Evolutionary conservation across 768 basidiomycete genomes (phyloP).

Genomic region (Termitomyces sp.): DNA sequence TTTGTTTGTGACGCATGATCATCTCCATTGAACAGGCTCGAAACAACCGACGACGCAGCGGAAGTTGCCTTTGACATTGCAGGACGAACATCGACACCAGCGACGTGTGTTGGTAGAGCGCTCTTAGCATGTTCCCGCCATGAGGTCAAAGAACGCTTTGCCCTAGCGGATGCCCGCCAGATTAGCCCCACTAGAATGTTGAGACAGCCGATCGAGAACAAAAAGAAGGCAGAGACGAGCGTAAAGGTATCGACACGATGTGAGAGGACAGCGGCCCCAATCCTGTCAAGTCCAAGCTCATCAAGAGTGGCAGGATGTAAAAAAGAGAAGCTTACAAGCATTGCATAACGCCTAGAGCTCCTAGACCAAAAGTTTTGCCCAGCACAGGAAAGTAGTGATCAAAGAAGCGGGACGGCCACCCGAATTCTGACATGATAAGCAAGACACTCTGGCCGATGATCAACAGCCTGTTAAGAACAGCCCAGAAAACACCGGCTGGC

Average conservation of each 20-base stretch:
- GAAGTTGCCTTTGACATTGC: constrained; percentile 23
- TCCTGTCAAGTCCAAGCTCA: constrained; percentile 27
- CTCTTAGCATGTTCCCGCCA: constrained; percentile 56
- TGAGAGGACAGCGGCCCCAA: constrained; percentile 67
- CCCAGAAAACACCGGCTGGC: constrained; percentile 88
- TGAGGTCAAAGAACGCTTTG: constrained; percentile 55
- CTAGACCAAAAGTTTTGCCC: constrained; percentile 79
- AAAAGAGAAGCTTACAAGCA: constrained; percentile 50
- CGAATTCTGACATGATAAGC: constrained; percentile 77
- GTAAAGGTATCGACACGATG: constrained; percentile 85
- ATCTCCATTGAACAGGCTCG: constrained; percentile 22
- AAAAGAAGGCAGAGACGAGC: constrained; percentile 87
- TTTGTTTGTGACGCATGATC: constrained; percentile 9
- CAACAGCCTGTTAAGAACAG: constrained; percentile 80
- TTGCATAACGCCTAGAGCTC: constrained; percentile 84
- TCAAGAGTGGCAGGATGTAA: neutral
- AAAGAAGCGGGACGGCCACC: constrained; percentile 78
- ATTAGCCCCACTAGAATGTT: constrained; percentile 77
- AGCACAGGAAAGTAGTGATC: constrained; percentile 82
- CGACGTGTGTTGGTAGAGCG: constrained; percentile 45
- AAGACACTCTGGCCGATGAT: constrained; percentile 82
- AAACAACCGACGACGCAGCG: constrained; percentile 22
- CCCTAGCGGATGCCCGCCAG: constrained; percentile 58
- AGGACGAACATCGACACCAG: constrained; percentile 29
- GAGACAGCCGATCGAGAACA: constrained; percentile 87